phyloP scores from a whole-genome alignment of 1,284 basidiomycete genomes.

The Sanghuangporus weigelae region DNA sequence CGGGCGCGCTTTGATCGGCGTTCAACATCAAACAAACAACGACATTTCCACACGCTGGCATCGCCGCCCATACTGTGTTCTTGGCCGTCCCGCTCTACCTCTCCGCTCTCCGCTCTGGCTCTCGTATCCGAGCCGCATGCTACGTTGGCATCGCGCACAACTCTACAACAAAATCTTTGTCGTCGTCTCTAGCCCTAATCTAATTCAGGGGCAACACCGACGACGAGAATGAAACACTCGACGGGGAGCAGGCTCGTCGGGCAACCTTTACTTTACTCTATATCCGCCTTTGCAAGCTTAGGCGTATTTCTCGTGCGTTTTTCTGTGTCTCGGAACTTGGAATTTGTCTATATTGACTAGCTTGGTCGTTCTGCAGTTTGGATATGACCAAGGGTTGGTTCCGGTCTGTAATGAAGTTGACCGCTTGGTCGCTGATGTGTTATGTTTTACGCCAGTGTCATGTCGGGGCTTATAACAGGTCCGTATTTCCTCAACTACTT shows the following conservation, averaged over 20 bases:
- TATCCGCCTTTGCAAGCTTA: constrained; percentile 81
- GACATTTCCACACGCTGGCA: no score
- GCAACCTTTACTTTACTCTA: constrained; percentile 74
- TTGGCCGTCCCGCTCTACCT: neutral
- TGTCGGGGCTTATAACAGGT: constrained; percentile 92
- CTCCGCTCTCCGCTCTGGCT: neutral
- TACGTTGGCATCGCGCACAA: constrained; percentile 1
- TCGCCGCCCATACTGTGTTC: neutral
- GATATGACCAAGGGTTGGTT: constrained; percentile 87
- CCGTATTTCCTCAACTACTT: constrained; percentile 86
- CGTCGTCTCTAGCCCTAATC: neutral
- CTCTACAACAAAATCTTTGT: neutral
- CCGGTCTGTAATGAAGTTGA: constrained; percentile 26
- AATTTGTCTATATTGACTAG: neutral
- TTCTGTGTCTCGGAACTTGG: neutral
- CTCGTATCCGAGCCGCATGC: constrained; percentile 2
- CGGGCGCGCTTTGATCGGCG: no score
- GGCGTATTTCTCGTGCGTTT: constrained; percentile 80
- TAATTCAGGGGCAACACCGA: neutral
- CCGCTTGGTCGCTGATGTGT: constrained; percentile 14
- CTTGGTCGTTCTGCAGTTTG: constrained; percentile 51
- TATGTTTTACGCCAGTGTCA: constrained; percentile 46
- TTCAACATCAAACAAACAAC: no score
- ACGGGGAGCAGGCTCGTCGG: constrained; percentile 51
- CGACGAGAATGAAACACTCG: neutral